phyloP scores from a whole-genome alignment of 345 rosid species.

The Linum usitatissimum region DNA sequence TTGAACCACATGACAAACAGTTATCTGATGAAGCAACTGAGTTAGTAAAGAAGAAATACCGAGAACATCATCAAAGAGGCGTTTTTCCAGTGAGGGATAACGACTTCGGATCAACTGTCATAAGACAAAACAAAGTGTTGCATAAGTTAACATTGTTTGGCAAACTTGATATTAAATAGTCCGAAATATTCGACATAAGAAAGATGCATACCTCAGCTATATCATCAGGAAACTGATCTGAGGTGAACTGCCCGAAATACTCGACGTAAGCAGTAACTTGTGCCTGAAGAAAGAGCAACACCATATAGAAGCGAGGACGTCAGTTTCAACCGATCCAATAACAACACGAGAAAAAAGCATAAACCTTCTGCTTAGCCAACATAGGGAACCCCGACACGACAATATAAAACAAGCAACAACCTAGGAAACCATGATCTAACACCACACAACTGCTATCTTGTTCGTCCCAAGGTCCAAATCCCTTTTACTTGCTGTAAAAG shows the following conservation, averaged over 20 bases:
- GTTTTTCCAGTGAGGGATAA: slow-evolving; percentile 71
- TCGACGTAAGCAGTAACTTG: slow-evolving; percentile 91
- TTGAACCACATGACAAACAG: too few species aligned
- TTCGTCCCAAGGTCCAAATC: neutral
- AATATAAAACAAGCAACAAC: neutral
- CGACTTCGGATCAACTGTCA: slow-evolving; percentile 67
- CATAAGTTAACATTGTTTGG: slow-evolving; percentile 14
- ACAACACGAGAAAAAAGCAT: too few species aligned
- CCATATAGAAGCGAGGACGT: slow-evolving; percentile 2
- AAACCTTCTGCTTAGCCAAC: too few species aligned
- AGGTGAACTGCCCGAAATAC: slow-evolving; percentile 85
- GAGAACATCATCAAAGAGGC: slow-evolving; percentile 84
- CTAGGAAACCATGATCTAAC: neutral
- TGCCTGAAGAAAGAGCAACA: slow-evolving; percentile 33
- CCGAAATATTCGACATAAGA: neutral
- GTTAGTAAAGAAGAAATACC: slow-evolving; percentile 37
- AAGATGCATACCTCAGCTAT: slow-evolving; percentile 65
- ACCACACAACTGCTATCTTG: neutral
- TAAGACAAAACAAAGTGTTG: slow-evolving; percentile 10
- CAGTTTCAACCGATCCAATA: neutral
- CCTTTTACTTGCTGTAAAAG: neutral
- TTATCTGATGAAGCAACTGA: neutral
- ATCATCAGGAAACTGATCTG: slow-evolving; percentile 86
- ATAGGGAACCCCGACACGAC: too few species aligned
- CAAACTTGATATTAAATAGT: neutral